Conservation (phyloP, 495 filamentous ascomycete genomes). For the Penicillium simplicissimum region DNA sequence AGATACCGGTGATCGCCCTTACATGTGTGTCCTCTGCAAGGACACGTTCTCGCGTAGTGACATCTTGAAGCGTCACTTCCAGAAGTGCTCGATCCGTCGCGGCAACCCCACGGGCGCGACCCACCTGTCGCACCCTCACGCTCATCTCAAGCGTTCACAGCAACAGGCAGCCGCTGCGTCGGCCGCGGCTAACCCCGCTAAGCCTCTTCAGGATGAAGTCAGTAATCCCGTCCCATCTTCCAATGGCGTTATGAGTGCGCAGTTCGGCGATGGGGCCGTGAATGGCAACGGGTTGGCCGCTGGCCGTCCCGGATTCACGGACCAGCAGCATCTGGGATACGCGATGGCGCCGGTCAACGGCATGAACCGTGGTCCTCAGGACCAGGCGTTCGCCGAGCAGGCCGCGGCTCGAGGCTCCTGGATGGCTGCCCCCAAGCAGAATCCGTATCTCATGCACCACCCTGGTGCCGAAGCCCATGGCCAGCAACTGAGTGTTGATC, state of each 20-base stretch:
- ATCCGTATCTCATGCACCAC: constrained; percentile 48
- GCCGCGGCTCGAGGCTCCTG: constrained; percentile 45
- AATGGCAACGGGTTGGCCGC: constrained; percentile 47
- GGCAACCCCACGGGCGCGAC: constrained; percentile 91
- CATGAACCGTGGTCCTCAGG: constrained; percentile 45
- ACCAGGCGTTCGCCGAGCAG: constrained; percentile 43
- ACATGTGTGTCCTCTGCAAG: constrained; percentile 94
- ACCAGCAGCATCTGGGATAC: constrained; percentile 50
- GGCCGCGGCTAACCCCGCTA: constrained; percentile 57
- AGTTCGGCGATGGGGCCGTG: constrained; percentile 47
- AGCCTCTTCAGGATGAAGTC: constrained; percentile 51
- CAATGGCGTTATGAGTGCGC: constrained; percentile 47
- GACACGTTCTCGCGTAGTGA: constrained; percentile 99
- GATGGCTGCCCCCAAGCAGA: constrained; percentile 51
- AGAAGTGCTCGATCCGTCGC: constrained; percentile 93
- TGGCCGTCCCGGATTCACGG: constrained; percentile 41
- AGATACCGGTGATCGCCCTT: constrained; percentile 97
- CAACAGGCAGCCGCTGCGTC: constrained; percentile 47
- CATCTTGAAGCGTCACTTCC: constrained; percentile 97
- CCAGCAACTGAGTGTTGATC: constrained; percentile 52
- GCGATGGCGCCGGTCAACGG: constrained; percentile 50
- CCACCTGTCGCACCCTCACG: constrained; percentile 88
- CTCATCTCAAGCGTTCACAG: constrained; percentile 76
- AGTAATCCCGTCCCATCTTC: constrained; percentile 46
- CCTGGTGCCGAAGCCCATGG: constrained; percentile 42